phyloP scores from a whole-genome alignment of 768 basidiomycete species.

The Russula virescens region DNA sequence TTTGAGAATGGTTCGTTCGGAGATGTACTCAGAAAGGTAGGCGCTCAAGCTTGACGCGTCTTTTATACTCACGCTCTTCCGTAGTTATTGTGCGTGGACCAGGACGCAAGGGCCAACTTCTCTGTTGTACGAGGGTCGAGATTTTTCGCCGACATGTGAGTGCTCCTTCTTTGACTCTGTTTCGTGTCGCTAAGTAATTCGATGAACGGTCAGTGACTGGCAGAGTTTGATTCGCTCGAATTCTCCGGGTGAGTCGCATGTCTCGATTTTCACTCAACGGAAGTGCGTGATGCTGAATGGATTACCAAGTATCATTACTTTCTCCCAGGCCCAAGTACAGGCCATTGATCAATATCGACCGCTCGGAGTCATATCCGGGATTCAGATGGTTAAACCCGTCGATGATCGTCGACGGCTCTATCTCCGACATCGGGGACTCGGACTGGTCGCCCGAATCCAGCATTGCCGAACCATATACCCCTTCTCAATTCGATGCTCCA shows the following conservation, averaged over 20 bases:
- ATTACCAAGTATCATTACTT: not conserved
- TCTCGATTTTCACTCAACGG: not conserved
- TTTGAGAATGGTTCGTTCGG: constrained; percentile 7
- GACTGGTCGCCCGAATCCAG: not conserved
- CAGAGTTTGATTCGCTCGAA: not conserved
- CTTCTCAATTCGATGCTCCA: not conserved
- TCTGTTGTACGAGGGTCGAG: constrained; percentile 3
- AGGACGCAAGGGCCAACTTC: constrained; percentile 11
- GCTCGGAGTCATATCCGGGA: not conserved
- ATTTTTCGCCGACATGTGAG: constrained; percentile 18
- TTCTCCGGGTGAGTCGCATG: not conserved
- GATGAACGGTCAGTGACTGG: constrained; percentile 1
- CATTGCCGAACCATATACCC: not conserved
- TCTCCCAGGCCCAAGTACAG: not conserved
- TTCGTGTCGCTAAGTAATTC: not conserved
- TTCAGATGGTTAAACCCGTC: constrained; percentile 11
- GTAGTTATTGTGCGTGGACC: constrained; percentile 11
- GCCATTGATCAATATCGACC: not conserved
- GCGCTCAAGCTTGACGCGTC: not conserved
- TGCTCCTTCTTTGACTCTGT: not conserved
- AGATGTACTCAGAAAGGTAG: constrained; percentile 12
- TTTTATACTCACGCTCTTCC: not conserved
- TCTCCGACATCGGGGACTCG: not conserved
- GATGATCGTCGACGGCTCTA: not conserved
- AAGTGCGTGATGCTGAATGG: not conserved